Base-by-base conservation (phyloP, 2,329 filamentous ascomycete genomes). In the Pseudopithomyces chartarum region DNA sequence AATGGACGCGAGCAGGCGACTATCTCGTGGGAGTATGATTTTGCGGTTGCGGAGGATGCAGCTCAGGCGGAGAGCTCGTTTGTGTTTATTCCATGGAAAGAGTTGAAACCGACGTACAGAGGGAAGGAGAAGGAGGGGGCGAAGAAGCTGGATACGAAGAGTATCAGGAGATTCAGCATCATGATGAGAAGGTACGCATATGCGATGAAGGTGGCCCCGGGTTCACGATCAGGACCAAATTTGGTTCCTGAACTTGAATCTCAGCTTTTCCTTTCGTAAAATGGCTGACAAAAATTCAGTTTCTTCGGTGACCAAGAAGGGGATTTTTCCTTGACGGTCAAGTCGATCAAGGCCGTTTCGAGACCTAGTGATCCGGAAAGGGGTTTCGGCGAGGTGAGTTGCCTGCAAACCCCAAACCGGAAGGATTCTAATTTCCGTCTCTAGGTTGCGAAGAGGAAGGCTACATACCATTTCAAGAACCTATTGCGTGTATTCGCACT, bases 261-360 rank as follows among this genome's bases (percentile, higher is more conserved):
- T 7, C 13, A 34, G 32, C 32, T 38, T 13, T 40, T 46, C 12
- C 47, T 43, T 15, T 11, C 15, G 15, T 23, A 15, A 13, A 11
- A 19, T 44, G 13, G 38, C 67, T 76, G 50, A 76, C 55, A 34
- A 44, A 42, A 32, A 15, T 15, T 63, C n/a, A 91, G 90, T 74
- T 92, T 91, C 79, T 93, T 93, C 63, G 90, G 87, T 8, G 76
- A 83, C 0, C 90, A 93, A 73, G 80, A 90, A 59, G 90, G 90
- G 2, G 79, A 85, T 3, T 92, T 92, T 63, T 80, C 78, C 2
- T 70, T 90, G 4, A 77, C 80, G 1, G 73, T 90, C 56, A 73
- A 73, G 29, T 85, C 83, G 1, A 84, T 89, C 55, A 79, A 82
- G 12, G 84, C 83, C 8, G 66, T 79, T 2, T 55, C 57, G 11